Evolutionary conservation across 2,329 filamentous ascomycete genomes (phyloP), one percentile per base, ranked within the genome.

Genomic region (Curvularia verruculosa): DNA sequence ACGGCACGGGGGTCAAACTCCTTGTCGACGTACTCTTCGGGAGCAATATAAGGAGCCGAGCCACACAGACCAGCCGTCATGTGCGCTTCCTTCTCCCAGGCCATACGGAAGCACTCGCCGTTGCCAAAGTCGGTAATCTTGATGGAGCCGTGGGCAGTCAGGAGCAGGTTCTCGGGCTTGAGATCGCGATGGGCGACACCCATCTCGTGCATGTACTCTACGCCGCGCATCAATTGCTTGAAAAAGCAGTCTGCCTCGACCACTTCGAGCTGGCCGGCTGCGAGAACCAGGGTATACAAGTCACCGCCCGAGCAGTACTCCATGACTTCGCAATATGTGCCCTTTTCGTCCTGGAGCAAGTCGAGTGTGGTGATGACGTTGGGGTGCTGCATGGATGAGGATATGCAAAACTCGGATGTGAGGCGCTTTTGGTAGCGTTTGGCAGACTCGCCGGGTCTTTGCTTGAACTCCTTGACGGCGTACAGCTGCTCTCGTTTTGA

Each of bases 91-190:
- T 92, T 95, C 78, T 99, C 95, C 95, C 95, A 99, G 2, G 95
- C 95, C 94, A 98, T 98, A 54, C 95, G 89, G 84, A 99, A 99
- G 78, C 95, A 99, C 78, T 99, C 95, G 70, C 95, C 95, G 69
- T 99, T 99, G 61, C 95, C 95, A 69, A 99, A 99, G 76, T 99
- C 95, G 26, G 95, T 98, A 64, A 99, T 99, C 74, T 99, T 99
- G 67, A 99, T 86, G 13, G 88, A 91, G 56, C 95, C 95, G 64
- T 93, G 91, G 0, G 91, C 95, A 3, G 95, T 99, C 54, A 99
- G 83, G 0, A 99, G 87, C 12, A 99, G 84, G 67, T 99, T 99
- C 77, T 99, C 95, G 0, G 95, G 95, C 78, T 99, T 99, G 44
- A 99, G 81, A 71, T 99, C 95, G 60, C 95, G 90, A 76, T 99